phyloP scores from a whole-genome alignment of 306 rosid genomes.

The Ochetophila trinervis region DNA sequence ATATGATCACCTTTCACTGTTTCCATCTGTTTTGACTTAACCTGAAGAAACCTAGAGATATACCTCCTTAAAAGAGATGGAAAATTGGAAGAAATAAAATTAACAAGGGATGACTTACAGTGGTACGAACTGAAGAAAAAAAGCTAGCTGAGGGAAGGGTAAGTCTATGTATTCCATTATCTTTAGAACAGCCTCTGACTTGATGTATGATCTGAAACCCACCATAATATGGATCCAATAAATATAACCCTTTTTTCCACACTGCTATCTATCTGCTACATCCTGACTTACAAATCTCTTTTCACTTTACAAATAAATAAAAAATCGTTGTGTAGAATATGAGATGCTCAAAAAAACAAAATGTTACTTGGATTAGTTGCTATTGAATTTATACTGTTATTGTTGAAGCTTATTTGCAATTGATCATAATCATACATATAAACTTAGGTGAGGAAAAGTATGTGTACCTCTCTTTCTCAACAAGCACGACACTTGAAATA shows the following conservation, averaged over 20 bases:
- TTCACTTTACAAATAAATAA: no score
- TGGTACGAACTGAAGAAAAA: slow-evolving; percentile 64
- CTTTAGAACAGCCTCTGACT: slow-evolving; percentile 88
- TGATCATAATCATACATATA: neutral
- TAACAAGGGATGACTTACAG: slow-evolving; percentile 51
- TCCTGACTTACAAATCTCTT: neutral
- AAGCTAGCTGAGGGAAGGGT: slow-evolving; percentile 84
- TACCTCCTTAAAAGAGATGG: neutral
- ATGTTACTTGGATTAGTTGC: neutral
- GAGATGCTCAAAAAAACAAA: no score
- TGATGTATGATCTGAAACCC: slow-evolving; percentile 67
- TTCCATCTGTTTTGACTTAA: slow-evolving; percentile 12
- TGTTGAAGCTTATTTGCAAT: neutral
- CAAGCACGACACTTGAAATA: slow-evolving; percentile 92
- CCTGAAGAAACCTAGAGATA: neutral
- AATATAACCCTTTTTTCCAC: no score
- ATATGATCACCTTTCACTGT: slow-evolving; percentile 8
- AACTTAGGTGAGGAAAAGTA: neutral
- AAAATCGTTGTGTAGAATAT: no score
- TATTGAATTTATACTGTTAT: neutral
- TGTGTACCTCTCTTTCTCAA: slow-evolving; percentile 63
- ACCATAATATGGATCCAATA: slow-evolving; percentile 18
- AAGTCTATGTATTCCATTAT: slow-evolving; percentile 84
- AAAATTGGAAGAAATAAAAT: neutral
- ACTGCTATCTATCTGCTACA: slow-evolving; percentile 2